Base-by-base conservation (phyloP, 768 basidiomycete species). In the Amanita rubescens region DNA sequence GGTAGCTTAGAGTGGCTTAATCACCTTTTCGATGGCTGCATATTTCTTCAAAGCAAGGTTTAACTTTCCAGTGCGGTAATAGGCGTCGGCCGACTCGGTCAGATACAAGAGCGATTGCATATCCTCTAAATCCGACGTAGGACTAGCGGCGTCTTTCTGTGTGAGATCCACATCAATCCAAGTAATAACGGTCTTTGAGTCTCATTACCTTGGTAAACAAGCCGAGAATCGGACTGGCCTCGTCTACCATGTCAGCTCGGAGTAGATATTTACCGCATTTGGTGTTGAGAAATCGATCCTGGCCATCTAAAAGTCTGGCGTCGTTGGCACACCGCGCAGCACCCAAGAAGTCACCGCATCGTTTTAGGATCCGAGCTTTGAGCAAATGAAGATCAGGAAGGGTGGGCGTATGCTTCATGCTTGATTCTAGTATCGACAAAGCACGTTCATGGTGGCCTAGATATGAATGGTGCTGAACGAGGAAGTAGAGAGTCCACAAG, bases 21-120 rank as follows among this genome's bases (percentile, higher is more conserved):
- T 71, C 41, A 90, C 90, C 74, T 83, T 89, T 54, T 82, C 79
- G 42, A 94, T 73, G 25, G 83, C 77, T 54, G 81, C 77, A 62
- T 89, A 97, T 63, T 82, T 81, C 71, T 96, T 96, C 62, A 98
- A 71, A 5, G 96, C 93, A 57, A 88, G 71, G 30, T 83, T 82
- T 20, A 84, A 70, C 60, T 83, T 84, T 1, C 86, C 85, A 49
- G 74, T 72, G 3, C 78, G 78, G 51, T 75, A 69, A 50, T 90
- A 81, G 1, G 87, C 77, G 54, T 87, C 80, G 0, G 81, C 96
- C 60, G 90, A 84, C 67, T 96, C 94, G 15, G 77, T 67, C 20
- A 98, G 71, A 69, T 89, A 96, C 60, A 94, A 80, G 43, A 94
- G 65, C 22, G 91, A 93, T 66, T 99, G 96, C 91, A 99, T 93